Percentiles rank a stretch among this genome's conserved stretches.
Evolutionary conservation across 2,329 filamentous ascomycete species (phyloP).

Genomic region (Arthrobotrys musiformis): DNA sequence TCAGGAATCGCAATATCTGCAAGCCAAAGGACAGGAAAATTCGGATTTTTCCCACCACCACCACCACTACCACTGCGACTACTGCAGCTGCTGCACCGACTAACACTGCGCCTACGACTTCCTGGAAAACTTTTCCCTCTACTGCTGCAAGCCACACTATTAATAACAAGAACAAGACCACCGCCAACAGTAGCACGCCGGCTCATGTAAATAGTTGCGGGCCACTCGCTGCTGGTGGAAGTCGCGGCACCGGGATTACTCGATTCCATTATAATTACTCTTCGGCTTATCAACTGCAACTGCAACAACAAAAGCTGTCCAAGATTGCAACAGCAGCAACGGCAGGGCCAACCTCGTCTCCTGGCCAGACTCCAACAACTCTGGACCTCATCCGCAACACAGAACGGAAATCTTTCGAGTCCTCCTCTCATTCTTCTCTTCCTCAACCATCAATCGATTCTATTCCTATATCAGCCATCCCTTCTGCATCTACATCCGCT

Average conservation of each 20-base stretch:
- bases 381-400: constrained; percentile 39
- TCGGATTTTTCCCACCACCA: neutral
- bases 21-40: constrained; percentile 1
- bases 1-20: neutral
- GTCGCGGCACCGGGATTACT: constrained; percentile 26
- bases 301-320: neutral
- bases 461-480: neutral
- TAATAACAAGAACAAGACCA: too few species aligned
- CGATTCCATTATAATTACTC: constrained; percentile 28
- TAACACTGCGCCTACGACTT: neutral
- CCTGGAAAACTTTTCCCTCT: constrained; percentile 28
- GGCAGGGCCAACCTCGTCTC: neutral
- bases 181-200: neutral
- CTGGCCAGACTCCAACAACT: constrained; percentile 2
- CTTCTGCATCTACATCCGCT: neutral
- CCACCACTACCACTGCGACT: too few species aligned
- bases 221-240: neutral
- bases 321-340: neutral
- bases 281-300: constrained; percentile 25
- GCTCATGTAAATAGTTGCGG: neutral
- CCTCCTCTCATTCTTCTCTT: constrained; percentile 8
- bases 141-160: constrained; percentile 40
- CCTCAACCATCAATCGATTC: neutral
- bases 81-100: neutral
- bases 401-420: neutral